Evolutionary conservation across 1,284 basidiomycete genomes (phyloP), one percentile per base, ranked within the genome.

Genomic region (Melanopsichium pennsylvanicum): DNA sequence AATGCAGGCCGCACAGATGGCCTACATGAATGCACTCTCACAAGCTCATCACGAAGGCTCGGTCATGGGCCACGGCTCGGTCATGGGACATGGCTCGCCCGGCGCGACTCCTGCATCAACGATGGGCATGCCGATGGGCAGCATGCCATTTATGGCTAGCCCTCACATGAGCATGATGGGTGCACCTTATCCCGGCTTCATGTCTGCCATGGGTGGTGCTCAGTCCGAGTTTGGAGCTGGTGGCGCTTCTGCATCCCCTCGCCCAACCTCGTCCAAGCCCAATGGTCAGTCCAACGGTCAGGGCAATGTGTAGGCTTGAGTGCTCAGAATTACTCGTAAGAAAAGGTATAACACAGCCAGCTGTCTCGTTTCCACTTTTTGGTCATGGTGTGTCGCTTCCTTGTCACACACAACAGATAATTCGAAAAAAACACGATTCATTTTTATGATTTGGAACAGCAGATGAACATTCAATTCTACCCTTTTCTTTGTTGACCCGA

Each of bases 1-100:
- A 25, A 73, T 77, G 72, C 74, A 75, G 45, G 75, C 76, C 12
- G 76, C 76, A 8, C 76, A 78, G 44, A 73, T 76, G 66, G 79
- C 79, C 10, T 80, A 79, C 56, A 72, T 75, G 69, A 74, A 72
- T 31, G 76, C 78, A 12, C 44, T 69, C 18, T 57, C 47, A 15
- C 58, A 67, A 39, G 54, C 57, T 29, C 56, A 64, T 13, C 59
- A 71, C 9, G 61, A 70, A 36, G 66, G 60, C 15, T 60, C 58
- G 13, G 61, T 38, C 16, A 13, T 59, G 4, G 64, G 61, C 5
- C 60, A 63, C 25, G 57, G 57, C n/a, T 67, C 60, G 9, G 26
- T 50, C 22, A 49, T 55, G 50, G 62, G 62, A 8, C 62, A 66
- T 35, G 50, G 47, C 21, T 66, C 51, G 48, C 43, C 61, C 1